Evolutionary conservation across 164 flowering plant species (phyloP).

Genomic region (Nymphaea colorata): DNA sequence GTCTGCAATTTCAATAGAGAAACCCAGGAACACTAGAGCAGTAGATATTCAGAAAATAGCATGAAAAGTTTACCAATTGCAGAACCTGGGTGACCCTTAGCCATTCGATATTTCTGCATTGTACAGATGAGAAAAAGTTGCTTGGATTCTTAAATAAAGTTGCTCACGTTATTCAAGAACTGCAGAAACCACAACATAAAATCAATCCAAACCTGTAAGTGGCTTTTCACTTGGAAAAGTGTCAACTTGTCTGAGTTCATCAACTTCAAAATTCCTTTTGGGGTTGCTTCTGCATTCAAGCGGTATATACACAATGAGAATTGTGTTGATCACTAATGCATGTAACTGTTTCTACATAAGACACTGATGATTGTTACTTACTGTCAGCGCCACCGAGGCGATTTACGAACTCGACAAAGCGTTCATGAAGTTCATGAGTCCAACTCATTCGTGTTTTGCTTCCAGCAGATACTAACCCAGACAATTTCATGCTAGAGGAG

Average conservation of each 20-base stretch:
- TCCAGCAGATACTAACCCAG: constrained; percentile 10
- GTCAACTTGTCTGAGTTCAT: constrained; percentile 85
- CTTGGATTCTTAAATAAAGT: not conserved
- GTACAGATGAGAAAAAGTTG: too few relatives aligned
- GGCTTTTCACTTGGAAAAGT: constrained; percentile 90
- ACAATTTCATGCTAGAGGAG: constrained; percentile 16
- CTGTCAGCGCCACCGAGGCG: constrained; percentile 89
- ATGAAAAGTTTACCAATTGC: constrained; percentile 30
- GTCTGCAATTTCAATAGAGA: too few relatives aligned
- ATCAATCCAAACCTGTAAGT: constrained; percentile 50
- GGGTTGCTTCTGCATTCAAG: constrained; percentile 64
- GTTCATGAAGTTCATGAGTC: constrained; percentile 84
- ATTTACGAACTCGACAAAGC: constrained; percentile 75
- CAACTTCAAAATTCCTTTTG: constrained; percentile 75
- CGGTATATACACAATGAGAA: not conserved
- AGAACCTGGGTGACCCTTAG: constrained; percentile 60
- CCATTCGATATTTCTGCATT: constrained; percentile 75
- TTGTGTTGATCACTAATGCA: not conserved
- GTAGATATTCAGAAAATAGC: too few relatives aligned
- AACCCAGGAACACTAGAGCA: too few relatives aligned
- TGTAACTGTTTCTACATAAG: not conserved
- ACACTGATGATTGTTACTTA: constrained; percentile 19
- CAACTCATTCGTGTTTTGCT: constrained; percentile 78
- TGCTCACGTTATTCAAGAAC: not conserved
- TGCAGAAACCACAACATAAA: not conserved